Percentiles rank a stretch among this genome's conserved stretches.
phyloP scores from a whole-genome alignment of 2,329 filamentous ascomycete species.

The Fusarium cyanostomum region DNA sequence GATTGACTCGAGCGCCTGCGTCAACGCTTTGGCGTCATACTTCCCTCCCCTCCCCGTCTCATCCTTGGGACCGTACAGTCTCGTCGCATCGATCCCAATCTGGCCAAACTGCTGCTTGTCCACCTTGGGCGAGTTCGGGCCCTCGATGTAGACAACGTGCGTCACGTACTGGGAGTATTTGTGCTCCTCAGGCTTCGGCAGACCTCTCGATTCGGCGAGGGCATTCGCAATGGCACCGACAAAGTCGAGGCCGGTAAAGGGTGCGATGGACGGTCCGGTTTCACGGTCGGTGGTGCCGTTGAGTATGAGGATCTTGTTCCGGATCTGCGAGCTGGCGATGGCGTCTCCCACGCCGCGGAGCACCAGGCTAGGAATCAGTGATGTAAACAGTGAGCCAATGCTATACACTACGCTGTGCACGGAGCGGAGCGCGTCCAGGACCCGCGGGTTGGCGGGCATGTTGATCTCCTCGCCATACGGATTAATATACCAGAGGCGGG shows the following conservation, averaged over 20 bases:
- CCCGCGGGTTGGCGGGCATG: constrained; percentile 83
- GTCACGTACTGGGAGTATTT: constrained; percentile 78
- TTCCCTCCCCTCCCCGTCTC: constrained; percentile 56
- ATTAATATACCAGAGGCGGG: constrained; percentile 95
- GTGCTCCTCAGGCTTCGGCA: constrained; percentile 49
- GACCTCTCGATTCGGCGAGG: constrained; percentile 71
- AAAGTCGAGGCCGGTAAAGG: constrained; percentile 82
- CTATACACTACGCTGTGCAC: constrained; percentile 83
- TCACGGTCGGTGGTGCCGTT: constrained; percentile 89
- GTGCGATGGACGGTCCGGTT: constrained; percentile 73
- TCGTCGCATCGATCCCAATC: constrained; percentile 80
- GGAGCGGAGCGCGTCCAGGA: constrained; percentile 71
- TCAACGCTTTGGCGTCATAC: constrained; percentile 81
- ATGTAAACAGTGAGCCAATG: constrained; percentile 94
- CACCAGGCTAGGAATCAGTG: constrained; percentile 83
- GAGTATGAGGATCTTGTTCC: constrained; percentile 82
- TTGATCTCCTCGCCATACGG: constrained; percentile 97
- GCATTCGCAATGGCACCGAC: constrained; percentile 81
- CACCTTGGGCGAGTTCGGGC: constrained; percentile 73
- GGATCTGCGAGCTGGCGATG: constrained; percentile 53
- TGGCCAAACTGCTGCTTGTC: constrained; percentile 69
- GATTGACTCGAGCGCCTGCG: constrained; percentile 79
- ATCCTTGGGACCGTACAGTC: constrained; percentile 75
- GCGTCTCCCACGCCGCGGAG: constrained; percentile 76
- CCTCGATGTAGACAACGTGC: constrained; percentile 83